Percentiles rank a stretch among this genome's conserved stretches.
Evolutionary conservation across 2,329 filamentous ascomycete species (phyloP).

Genomic region (Samsoniella hepiali): DNA sequence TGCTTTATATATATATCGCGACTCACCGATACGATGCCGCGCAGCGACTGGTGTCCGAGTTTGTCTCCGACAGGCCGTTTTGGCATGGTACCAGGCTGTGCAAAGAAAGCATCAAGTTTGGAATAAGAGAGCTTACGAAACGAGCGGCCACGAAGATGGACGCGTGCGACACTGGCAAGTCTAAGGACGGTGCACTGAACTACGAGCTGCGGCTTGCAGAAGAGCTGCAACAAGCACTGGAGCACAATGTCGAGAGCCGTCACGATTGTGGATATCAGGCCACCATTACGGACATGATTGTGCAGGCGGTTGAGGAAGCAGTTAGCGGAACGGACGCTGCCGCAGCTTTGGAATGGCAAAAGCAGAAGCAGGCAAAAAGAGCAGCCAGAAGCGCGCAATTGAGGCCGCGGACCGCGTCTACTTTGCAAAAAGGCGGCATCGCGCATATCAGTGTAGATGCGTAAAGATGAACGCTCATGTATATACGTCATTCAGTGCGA

Average conservation of each 20-base stretch:
- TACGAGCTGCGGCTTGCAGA: slow-evolving; percentile 19
- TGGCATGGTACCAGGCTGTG: slow-evolving; percentile 38
- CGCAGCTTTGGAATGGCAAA: slow-evolving; percentile 10
- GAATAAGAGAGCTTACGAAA: slow-evolving; percentile 34
- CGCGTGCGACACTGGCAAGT: slow-evolving; percentile 12
- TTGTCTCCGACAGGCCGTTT: slow-evolving; percentile 31
- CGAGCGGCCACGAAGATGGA: slow-evolving; percentile 23
- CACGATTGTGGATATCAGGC: slow-evolving; percentile 20
- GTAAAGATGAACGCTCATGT: slow-evolving; percentile 1
- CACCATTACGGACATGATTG: slow-evolving; percentile 24
- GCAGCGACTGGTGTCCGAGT: slow-evolving; percentile 29
- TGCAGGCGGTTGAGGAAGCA: slow-evolving; percentile 19
- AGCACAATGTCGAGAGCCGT: slow-evolving; percentile 27
- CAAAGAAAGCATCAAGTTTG: slow-evolving; percentile 38
- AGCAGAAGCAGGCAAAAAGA: neutral
- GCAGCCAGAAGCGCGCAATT: neutral
- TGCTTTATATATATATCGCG: slow-evolving; percentile 35
- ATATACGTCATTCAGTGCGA: neutral
- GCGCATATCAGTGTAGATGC: slow-evolving; percentile 5
- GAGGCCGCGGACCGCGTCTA: neutral
- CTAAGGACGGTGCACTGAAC: neutral
- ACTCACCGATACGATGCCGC: slow-evolving; percentile 32
- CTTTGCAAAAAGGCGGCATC: neutral
- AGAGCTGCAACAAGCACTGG: slow-evolving; percentile 25
- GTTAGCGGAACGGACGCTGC: neutral